phyloP scores from a whole-genome alignment of 129 eudicot species.

The Artemisia annua region DNA sequence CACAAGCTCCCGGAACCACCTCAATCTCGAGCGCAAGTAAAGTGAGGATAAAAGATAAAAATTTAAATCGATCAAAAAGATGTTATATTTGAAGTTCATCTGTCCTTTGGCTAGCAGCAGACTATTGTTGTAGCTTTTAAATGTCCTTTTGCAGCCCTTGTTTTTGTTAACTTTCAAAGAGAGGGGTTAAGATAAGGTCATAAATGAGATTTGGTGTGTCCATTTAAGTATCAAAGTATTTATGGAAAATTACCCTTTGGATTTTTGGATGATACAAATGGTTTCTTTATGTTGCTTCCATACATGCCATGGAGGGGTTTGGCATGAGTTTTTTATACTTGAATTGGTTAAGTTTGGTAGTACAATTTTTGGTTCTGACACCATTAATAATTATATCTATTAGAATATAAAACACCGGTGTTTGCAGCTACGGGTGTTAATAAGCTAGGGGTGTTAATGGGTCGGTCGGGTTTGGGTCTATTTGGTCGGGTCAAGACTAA shows the following conservation, averaged over 20 bases:
- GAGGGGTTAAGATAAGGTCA: slow-evolving; percentile 18
- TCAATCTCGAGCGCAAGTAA: background rate
- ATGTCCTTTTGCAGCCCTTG: slow-evolving; percentile 32
- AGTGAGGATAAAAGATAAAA: slow-evolving; percentile 3
- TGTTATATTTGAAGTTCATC: slow-evolving; percentile 25
- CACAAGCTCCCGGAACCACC: background rate
- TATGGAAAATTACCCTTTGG: slow-evolving; percentile 19
- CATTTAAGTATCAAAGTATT: slow-evolving; percentile 26
- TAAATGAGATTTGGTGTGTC: slow-evolving; percentile 32
- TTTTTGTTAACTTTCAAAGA: slow-evolving; percentile 24
- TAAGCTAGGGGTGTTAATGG: too few species aligned
- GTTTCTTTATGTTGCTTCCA: background rate
- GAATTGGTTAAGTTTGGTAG: too few species aligned
- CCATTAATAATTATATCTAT: too few species aligned
- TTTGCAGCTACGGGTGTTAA: too few species aligned
- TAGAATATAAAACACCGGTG: too few species aligned
- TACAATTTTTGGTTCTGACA: too few species aligned
- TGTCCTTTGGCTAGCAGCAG: slow-evolving; percentile 20
- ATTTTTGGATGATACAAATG: slow-evolving; percentile 4
- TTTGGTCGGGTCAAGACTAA: too few species aligned
- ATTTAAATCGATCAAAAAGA: slow-evolving; percentile 1
- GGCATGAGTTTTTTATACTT: background rate
- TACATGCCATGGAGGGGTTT: too few species aligned
- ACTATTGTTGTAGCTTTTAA: slow-evolving; percentile 34
- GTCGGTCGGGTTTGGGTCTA: too few species aligned